Evolutionary conservation across 177 flowering plant genomes (phyloP).

Genomic region (Tripterygium wilfordii): DNA sequence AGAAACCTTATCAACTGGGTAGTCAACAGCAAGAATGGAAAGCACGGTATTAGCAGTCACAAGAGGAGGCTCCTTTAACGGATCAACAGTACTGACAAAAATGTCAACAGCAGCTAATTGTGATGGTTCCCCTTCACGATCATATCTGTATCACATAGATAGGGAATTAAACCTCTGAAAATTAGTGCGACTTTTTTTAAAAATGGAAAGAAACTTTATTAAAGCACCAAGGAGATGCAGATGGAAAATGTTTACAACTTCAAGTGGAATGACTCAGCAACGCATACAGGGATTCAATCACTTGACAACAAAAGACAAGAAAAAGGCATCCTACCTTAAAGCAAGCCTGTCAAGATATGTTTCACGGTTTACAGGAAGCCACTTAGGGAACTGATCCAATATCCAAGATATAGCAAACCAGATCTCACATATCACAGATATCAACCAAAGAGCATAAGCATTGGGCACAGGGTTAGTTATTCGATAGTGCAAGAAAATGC

Average conservation of each 20-base stretch:
- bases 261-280: no score
- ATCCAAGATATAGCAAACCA: slow-evolving; percentile 99
- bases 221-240: neutral
- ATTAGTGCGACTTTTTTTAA: no score
- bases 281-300: no score
- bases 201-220: neutral
- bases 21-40: slow-evolving; percentile 84
- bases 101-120: slow-evolving; percentile 88
- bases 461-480: slow-evolving; percentile 83
- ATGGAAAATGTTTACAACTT: no score
- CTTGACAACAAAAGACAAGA: no score
- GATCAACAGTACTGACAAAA: slow-evolving; percentile 93
- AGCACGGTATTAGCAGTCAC: slow-evolving; percentile 89
- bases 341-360: slow-evolving; percentile 87
- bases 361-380: slow-evolving; percentile 95
- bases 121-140: slow-evolving; percentile 81
- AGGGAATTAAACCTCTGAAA: neutral
- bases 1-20: slow-evolving; percentile 87
- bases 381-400: slow-evolving; percentile 94
- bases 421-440: slow-evolving; percentile 95
- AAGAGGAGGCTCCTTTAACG: slow-evolving; percentile 86
- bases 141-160: slow-evolving; percentile 45
- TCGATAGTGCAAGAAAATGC: slow-evolving; percentile 82
- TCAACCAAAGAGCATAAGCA: slow-evolving; percentile 82
- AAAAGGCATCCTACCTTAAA: slow-evolving; percentile 37